Evolutionary conservation across 768 basidiomycete genomes (phyloP).

Genomic region (Tricholomella constricta): DNA sequence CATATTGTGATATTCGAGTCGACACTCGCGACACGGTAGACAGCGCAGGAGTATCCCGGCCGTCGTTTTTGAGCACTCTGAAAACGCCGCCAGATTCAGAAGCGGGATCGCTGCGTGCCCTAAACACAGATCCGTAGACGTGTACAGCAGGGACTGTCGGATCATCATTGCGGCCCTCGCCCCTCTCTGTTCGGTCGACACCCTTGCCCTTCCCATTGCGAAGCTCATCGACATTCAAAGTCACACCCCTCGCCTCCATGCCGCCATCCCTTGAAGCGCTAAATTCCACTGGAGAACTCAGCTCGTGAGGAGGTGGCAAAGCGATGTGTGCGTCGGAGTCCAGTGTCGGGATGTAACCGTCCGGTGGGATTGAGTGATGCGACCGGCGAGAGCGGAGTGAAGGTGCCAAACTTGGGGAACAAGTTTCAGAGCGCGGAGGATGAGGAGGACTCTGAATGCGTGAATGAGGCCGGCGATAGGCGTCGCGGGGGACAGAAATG

Average conservation of each 20-base stretch:
- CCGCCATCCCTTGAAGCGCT: neutral
- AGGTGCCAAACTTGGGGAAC: constrained; percentile 13
- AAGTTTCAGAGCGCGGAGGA: constrained; percentile 7
- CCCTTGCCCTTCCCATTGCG: neutral
- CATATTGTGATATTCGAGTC: constrained; percentile 38
- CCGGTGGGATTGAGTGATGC: constrained; percentile 37
- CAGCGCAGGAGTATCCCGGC: constrained; percentile 17
- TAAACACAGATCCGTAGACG: neutral
- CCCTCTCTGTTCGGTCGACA: neutral
- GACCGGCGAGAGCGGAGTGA: constrained; percentile 26
- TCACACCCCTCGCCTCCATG: neutral
- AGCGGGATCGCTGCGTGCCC: neutral
- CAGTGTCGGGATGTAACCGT: constrained; percentile 52
- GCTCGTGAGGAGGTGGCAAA: constrained; percentile 54
- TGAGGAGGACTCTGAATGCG: constrained; percentile 7
- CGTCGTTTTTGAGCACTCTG: constrained; percentile 1
- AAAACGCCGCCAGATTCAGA: constrained; percentile 9
- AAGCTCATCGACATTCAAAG: neutral
- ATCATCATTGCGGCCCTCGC: neutral
- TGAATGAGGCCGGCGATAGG: neutral
- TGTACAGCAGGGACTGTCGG: constrained; percentile 9
- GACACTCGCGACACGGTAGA: constrained; percentile 34
- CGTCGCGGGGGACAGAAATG: constrained; percentile 16
- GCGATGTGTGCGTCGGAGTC: constrained; percentile 39
- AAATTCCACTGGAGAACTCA: constrained; percentile 22